Percentiles rank a stretch among this genome's conserved stretches.
These are phyloP conservation scores for Exophiala alcalophila DNA, from an alignment of 2,329 filamentous ascomycete genomes.

Conservation along the genomic window DNA sequence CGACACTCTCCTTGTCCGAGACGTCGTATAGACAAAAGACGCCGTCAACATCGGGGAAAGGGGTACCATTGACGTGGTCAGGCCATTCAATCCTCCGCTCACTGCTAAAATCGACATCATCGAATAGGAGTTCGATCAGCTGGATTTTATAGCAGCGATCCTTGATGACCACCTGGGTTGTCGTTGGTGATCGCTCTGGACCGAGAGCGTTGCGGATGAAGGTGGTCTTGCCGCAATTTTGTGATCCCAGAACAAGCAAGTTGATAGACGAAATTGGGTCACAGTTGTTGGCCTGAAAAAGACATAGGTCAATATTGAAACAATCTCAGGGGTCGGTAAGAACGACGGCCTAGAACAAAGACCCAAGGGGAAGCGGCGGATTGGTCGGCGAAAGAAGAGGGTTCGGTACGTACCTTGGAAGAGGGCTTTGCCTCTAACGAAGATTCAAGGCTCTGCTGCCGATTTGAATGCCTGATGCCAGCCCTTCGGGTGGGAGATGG, in stretches of 20 bases:
- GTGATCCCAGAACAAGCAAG: constrained; percentile 56
- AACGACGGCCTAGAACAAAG: background rate
- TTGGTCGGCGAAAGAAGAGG: background rate
- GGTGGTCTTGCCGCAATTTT: constrained; percentile 56
- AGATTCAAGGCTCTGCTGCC: constrained; percentile 3
- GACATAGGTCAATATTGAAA: constrained; percentile 7
- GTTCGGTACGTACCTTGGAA: constrained; percentile 17
- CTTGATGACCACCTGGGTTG: constrained; percentile 55
- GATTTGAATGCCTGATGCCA: constrained; percentile 10
- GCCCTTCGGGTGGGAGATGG: constrained; percentile 14
- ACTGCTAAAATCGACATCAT: constrained; percentile 51
- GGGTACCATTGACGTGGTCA: constrained; percentile 58
- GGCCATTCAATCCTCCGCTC: constrained; percentile 52
- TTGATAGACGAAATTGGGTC: constrained; percentile 52
- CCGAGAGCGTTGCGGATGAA: constrained; percentile 59
- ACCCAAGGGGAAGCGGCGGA: background rate
- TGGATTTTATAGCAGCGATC: constrained; percentile 56
- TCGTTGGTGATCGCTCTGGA: constrained; percentile 35
- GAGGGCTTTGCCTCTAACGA: constrained; percentile 14
- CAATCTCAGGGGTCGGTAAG: too few relatives aligned
- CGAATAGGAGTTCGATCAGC: constrained; percentile 55
- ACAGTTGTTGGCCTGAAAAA: constrained; percentile 16
- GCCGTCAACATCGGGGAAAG: constrained; percentile 74
- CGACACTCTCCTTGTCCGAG: constrained; percentile 70
- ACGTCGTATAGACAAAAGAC: constrained; percentile 87